Evolutionary conservation across 352 stramenopile species (phyloP), one percentile per base, ranked within the genome.

Genomic region (Phytophthora constricta): DNA sequence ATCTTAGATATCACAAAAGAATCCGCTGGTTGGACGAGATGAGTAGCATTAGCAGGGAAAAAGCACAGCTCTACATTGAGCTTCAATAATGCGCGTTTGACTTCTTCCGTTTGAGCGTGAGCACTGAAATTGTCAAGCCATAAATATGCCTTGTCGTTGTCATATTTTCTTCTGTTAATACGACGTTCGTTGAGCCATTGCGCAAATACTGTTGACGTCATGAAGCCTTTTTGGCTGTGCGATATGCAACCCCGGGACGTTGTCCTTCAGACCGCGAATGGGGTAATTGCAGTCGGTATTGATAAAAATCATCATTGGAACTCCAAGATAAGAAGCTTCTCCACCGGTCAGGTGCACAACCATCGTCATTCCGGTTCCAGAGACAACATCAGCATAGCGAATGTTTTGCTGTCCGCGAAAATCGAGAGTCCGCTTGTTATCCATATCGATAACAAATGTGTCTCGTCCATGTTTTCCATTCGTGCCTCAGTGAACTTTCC

Each of bases 381-480:
- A 58, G 3, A 58, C 50, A 3, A 58, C 50, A 5, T 58, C 50
- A 17, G 50, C 37, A 58, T 58, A 58, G 2, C 50, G 50, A 22
- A 58, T 45, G n/a, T 58, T 31, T 7, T 58, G 3, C n/a, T 22
- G 25, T 8, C 50, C 45, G 14, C 27, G 22, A 22, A 27, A 58
- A 45, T 48, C 37, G 14, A 58, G 23, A 7, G 37, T 58, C 3
- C 50, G 20, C 4, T 20, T 20, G 41, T 58, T 42, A 31, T 58
- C 50, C 50, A 58, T 58, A 8, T 58, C 50, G 22, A 58, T 8
- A 7, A 58, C 31, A 58, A 58, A n/a, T 58, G 50, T 3, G 50
- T 58, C n/a, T 58, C 50, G 8, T 46, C 50, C 50, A 48, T 58
- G 50, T 45, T 58, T 23, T 58, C 50, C 50, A 58, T 58, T 4